A percentile compares a stretch with the other conserved stretches of the same genome.
These are phyloP conservation scores for Aspergillus phoenicis DNA, from an alignment of 2,329 filamentous ascomycete genomes.

Conservation along the genomic window DNA sequence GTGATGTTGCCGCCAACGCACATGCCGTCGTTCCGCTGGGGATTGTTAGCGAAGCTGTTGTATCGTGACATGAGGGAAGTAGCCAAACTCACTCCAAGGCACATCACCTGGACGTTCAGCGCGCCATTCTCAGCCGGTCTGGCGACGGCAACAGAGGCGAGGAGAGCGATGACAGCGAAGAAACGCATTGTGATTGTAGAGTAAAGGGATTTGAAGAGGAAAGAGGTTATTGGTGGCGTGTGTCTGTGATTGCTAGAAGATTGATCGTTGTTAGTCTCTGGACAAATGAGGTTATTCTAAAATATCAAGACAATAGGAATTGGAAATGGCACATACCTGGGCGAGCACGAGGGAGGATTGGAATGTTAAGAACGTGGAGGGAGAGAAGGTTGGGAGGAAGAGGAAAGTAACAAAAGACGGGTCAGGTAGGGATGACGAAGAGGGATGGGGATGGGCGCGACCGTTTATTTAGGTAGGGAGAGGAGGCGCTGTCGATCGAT, in stretches of 20 bases:
- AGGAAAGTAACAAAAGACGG: not conserved
- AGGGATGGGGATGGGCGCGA: not conserved
- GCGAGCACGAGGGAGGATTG: not conserved
- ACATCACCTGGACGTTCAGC: constrained; percentile 5
- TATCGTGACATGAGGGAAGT: not conserved
- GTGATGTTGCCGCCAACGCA: constrained; percentile 13
- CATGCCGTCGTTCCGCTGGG: not conserved
- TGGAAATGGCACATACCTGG: constrained; percentile 1
- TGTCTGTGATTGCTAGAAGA: too few relatives aligned
- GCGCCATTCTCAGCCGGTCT: constrained; percentile 9
- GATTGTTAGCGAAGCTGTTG: not conserved
- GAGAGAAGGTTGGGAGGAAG: not conserved
- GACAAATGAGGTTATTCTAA: too few relatives aligned
- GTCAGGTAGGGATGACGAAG: not conserved
- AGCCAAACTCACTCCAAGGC: constrained; percentile 11
- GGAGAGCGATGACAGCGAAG: constrained; percentile 13
- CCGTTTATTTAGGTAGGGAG: not conserved
- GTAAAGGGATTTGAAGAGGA: not conserved
- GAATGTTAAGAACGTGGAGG: not conserved
- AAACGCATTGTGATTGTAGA: constrained; percentile 16
- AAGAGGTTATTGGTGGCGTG: not conserved
- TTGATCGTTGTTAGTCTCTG: too few relatives aligned
- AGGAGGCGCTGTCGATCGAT: not conserved
- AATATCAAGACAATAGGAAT: too few relatives aligned
- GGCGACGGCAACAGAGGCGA: constrained; percentile 11